Conservation (phyloP, 495 filamentous ascomycete species). For the Neurospora sp. region DNA sequence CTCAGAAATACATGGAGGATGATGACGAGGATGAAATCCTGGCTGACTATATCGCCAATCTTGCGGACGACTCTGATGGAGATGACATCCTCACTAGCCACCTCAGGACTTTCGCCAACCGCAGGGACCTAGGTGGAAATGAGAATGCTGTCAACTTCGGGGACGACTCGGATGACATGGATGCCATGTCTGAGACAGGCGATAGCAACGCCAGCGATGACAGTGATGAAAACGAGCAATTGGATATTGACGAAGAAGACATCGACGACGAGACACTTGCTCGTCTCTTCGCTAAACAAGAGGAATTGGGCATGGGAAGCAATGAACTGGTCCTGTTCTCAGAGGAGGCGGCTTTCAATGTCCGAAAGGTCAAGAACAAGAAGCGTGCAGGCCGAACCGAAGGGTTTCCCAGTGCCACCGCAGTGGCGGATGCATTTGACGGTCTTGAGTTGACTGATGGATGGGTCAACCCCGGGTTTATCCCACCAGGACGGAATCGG, state of each 20-base stretch:
- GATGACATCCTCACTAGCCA: constrained; percentile 18
- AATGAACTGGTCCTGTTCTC: constrained; percentile 50
- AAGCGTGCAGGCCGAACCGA: constrained; percentile 4
- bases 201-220: constrained; percentile 23
- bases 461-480: constrained; percentile 53
- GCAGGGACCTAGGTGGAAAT: constrained; percentile 41
- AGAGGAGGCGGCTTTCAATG: constrained; percentile 9
- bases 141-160: constrained; percentile 16
- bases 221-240: constrained; percentile 24
- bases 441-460: constrained; percentile 73
- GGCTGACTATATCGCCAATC: constrained; percentile 72
- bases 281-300: constrained; percentile 51
- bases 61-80: constrained; percentile 32
- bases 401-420: constrained; percentile 43
- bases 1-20: constrained; percentile 4
- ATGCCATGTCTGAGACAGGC: constrained; percentile 12
- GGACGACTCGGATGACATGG: constrained; percentile 11
- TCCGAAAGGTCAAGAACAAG: not conserved
- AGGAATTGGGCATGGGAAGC: constrained; percentile 51
- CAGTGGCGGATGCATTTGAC: constrained; percentile 64
- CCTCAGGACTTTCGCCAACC: constrained; percentile 18
- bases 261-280: constrained; percentile 52
- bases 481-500: constrained; percentile 47
- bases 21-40: constrained; percentile 44
- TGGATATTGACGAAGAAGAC: constrained; percentile 10